Base-by-base conservation (phyloP, 1,284 basidiomycete genomes). In the Rhodotorula sp. region DNA sequence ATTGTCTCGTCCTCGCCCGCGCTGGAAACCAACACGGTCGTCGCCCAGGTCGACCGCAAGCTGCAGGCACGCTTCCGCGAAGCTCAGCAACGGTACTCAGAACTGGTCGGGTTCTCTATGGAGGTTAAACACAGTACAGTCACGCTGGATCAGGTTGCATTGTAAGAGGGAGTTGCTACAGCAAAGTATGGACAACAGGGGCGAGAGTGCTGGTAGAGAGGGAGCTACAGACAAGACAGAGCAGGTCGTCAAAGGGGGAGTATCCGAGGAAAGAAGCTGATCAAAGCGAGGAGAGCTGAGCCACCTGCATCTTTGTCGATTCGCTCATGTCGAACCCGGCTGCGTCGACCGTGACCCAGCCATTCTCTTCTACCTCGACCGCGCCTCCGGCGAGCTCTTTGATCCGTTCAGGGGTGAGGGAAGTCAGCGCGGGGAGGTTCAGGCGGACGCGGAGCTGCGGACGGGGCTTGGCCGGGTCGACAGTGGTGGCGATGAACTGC, bases 401-500 rank as follows among this genome's bases (percentile, higher is more conserved):
- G 18, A 56, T 24, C 1, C 46, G 42, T 1, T 66, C 62, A 24
- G 33, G 29, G 15, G 65, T 45, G n/a, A 62, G 51, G 12, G 49
- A 29, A 0, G 60, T 48, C 17, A 73, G 44, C 1, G 65, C 45
- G 4, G 68, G 56, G n/a, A 73, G 68, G 48, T 73, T 64, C 10
- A 73, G 60, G 29, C 66, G 66, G 24, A 68, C 53, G 46, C 54
- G 46, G 33, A 70, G 65, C 10, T 57, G 49, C 5, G 26, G 37
- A 30, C 54, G 54, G 0, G 26, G 53, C 24, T n/a, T 48, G 2
- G 66, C 37, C 0, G 66, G 60, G 4, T 60, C 1, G n/a, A 62
- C 15, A 17, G 66, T 20, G 5, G 54, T 48, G 29, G 62, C 63
- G n/a, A 30, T 45, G 45, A 73, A 73, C 71, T 73, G 70, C 42